A percentile compares a stretch with the other conserved stretches of the same genome.
These are phyloP conservation scores for Actinidia arguta DNA, from an alignment of 179 eudicot genomes.

Conservation along the genomic window DNA sequence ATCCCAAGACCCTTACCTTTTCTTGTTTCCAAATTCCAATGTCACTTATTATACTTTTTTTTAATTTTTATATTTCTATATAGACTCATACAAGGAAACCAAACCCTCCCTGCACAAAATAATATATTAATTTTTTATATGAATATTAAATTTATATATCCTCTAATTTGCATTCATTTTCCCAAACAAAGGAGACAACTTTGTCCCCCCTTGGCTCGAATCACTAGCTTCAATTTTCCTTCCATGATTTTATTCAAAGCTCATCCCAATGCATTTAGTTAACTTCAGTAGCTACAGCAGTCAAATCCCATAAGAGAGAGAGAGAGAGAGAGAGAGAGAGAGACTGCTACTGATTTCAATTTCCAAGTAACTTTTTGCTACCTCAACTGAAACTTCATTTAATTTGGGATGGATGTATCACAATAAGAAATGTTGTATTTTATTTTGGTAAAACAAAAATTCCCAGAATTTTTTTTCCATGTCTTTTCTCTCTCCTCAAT, in stretches of 20 bases:
- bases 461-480: too few relatives aligned
- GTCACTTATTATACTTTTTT: neutral
- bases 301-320: neutral
- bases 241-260: conserved; percentile 20
- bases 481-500: too few relatives aligned
- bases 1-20: conserved; percentile 19
- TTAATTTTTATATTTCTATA: neutral
- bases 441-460: too few relatives aligned
- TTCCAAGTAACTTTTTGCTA: conserved; percentile 18
- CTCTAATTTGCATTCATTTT: conserved; percentile 32
- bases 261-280: neutral
- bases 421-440: too few relatives aligned
- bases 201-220: conserved; percentile 33
- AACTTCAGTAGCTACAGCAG: neutral
- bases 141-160: conserved; percentile 5
- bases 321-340: conserved; percentile 15
- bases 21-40: neutral
- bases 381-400: conserved; percentile 9
- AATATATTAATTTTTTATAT: neutral
- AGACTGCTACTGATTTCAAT: conserved; percentile 17
- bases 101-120: conserved; percentile 22
- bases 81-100: conserved; percentile 21
- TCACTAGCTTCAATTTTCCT: conserved; percentile 23
- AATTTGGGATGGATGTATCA: too few relatives aligned
- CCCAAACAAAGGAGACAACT: conserved; percentile 34